Base-by-base conservation (phyloP, 2,329 filamentous ascomycete species). In the Bipolaris victoriae region DNA sequence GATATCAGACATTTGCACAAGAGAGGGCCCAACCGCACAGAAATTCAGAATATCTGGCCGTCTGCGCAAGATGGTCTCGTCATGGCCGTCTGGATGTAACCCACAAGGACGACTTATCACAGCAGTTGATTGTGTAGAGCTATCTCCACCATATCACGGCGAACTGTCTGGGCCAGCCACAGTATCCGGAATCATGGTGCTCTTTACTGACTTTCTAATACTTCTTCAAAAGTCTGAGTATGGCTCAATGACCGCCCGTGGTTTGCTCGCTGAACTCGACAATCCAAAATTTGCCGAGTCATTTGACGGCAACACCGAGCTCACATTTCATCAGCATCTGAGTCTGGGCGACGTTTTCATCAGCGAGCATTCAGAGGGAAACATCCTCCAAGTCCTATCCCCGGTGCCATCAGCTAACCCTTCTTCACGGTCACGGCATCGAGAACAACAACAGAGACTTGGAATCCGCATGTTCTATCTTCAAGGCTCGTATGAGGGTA, bases 1-100 rank as follows among this genome's bases (percentile, higher is more conserved):
- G 51, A 92, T 99, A 64, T 92, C 93, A 18, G 95, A 96, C 52
- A 99, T 99, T 41, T 99, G 95, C 77, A 96, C 94, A 15, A 88
- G 97, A 79, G 94, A 97, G 68, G 83, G 90, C 79, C 72, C 90
- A 69, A 69, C 82, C 76, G 78, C 81, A 3, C 89, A 91, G 69
- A 90, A 92, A 65, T 87, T 88, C 9, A 90, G 91, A 64, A 82
- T 91, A 43, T 84, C 89, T 33, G 89, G 87, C 64, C 87, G 90
- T 40, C 80, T 97, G 46, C 88, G 88, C 61, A 88, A 89, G 63
- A 84, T 95, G 75, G 84, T 96, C 40, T 87, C 91, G 67, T 86
- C 84, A 44, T 96, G 92, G 91, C 91, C 92, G 1, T 71, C 79
- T 20, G 84, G 88, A 48, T 83, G 93, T 22, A 85, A 88, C 64